Evolutionary conservation across 441 rosid genomes (phyloP), one percentile per base, ranked within the genome.

Genomic region (Euphorbia celastroides): DNA sequence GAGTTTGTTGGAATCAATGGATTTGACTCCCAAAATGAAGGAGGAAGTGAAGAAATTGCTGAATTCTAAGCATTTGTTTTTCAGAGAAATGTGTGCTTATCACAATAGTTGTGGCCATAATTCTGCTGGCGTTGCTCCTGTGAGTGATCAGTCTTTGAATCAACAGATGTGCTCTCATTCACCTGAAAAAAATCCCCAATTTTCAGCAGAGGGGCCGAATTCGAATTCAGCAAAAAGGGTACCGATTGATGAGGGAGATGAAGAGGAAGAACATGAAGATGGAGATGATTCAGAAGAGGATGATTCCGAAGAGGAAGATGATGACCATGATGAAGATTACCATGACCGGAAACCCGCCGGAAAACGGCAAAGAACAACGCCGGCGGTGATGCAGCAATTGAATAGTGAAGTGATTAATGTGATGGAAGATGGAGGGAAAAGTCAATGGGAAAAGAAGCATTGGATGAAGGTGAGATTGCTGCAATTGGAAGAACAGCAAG

Each of bases 31-130:
- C 0, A 93, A 88, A 66, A 65, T 89, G 85, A 93, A 88, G 78
- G 96, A 91, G 10, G 99, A 93, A 71, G 97, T 80, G 19, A 83
- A 77, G 79, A 93, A 88, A 63, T 71, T 93, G 73, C 83, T 93
- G 52, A 89, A 88, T 63, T 93, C 99, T 48, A 93, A 93, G 69
- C 99, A 93, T 72, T 72, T 94, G 65, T 94, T 94, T 68, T 94
- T 91, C 60, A 74, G 92, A 60, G 97, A 94, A 77, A 93, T 93
- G 99, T 93, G 99, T 77, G 95, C 97, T 73, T 93, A 93, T 42
- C 99, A 93, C 38, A 89, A 75, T 68, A 91, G 93, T 51, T 93
- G 96, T 60, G 87, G 85, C 34, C 95, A 91, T 41, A 10, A 7
- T 78, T 34, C 38, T 34, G 38, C 5, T 34, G 38, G 38, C 9